Evolutionary conservation across 306 rosid species (phyloP).

Genomic region (Benincasa hispida): DNA sequence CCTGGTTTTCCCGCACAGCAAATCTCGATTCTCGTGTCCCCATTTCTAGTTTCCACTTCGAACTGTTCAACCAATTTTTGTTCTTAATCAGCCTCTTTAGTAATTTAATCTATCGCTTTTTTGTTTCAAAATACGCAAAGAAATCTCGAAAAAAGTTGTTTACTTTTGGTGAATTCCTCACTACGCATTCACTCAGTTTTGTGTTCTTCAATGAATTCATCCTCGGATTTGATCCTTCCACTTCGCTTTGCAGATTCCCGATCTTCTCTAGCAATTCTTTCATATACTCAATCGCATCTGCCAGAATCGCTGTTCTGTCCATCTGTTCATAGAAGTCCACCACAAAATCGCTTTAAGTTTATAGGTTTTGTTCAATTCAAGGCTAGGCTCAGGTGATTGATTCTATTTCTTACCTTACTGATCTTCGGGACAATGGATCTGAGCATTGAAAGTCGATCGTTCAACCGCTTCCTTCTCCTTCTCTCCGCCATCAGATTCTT

Average conservation of each 20-base stretch:
- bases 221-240: slow-evolving; percentile 26
- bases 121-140: neutral
- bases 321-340: slow-evolving; percentile 25
- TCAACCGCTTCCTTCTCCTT: slow-evolving; percentile 72
- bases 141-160: neutral
- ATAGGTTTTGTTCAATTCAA: neutral
- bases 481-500: slow-evolving; percentile 97
- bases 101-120: neutral
- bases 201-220: slow-evolving; percentile 36
- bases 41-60: slow-evolving; percentile 63
- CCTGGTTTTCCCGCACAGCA: slow-evolving; percentile 83
- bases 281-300: slow-evolving; percentile 93
- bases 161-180: slow-evolving; percentile 82
- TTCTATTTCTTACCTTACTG: slow-evolving; percentile 49
- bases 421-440: slow-evolving; percentile 96
- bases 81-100: neutral
- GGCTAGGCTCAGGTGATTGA: neutral
- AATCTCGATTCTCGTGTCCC: slow-evolving; percentile 51
- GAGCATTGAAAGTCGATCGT: slow-evolving; percentile 87
- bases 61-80: slow-evolving; percentile 30
- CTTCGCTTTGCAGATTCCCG: slow-evolving; percentile 44
- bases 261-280: slow-evolving; percentile 78
- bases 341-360: neutral
- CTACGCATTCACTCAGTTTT: slow-evolving; percentile 48
- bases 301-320: slow-evolving; percentile 94